These are phyloP conservation scores for Paecilomyces sp. DNA, from an alignment of 2,329 filamentous ascomycete genomes.

Conservation along the genomic window DNA sequence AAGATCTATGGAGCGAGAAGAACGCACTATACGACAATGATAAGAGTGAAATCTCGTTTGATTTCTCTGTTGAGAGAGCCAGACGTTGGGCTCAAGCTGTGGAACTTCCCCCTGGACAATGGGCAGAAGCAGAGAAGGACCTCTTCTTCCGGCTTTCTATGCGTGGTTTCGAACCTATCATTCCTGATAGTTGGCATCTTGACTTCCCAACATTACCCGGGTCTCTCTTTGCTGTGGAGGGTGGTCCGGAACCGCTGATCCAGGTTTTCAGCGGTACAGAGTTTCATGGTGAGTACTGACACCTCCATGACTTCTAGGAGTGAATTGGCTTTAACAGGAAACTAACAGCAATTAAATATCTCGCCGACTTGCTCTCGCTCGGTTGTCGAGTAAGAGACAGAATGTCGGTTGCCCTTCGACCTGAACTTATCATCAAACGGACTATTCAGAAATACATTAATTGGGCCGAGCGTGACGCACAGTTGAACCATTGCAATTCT, in stretches of 20 bases:
- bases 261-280: constrained; percentile 33
- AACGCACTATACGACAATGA: constrained; percentile 11
- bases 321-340: neutral
- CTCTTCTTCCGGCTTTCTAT: constrained; percentile 48
- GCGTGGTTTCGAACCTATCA: constrained; percentile 50
- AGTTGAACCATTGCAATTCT: constrained; percentile 26
- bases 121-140: constrained; percentile 45
- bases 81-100: constrained; percentile 28
- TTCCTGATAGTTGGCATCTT: constrained; percentile 45
- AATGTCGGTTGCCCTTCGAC: constrained; percentile 27
- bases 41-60: constrained; percentile 16
- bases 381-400: constrained; percentile 47
- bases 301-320: neutral
- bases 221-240: constrained; percentile 40
- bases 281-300: constrained; percentile 35
- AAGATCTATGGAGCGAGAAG: constrained; percentile 10
- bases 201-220: constrained; percentile 50
- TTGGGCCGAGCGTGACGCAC: constrained; percentile 48
- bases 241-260: constrained; percentile 39
- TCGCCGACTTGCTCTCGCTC: constrained; percentile 43
- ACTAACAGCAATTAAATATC: constrained; percentile 41
- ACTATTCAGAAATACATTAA: constrained; percentile 42
- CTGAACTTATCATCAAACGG: constrained; percentile 30
- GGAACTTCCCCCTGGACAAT: constrained; percentile 37
- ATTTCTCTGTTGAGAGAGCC: constrained; percentile 23